Evolutionary conservation across 2,329 filamentous ascomycete species (phyloP).

Genomic region (Aspergillus clavatus): DNA sequence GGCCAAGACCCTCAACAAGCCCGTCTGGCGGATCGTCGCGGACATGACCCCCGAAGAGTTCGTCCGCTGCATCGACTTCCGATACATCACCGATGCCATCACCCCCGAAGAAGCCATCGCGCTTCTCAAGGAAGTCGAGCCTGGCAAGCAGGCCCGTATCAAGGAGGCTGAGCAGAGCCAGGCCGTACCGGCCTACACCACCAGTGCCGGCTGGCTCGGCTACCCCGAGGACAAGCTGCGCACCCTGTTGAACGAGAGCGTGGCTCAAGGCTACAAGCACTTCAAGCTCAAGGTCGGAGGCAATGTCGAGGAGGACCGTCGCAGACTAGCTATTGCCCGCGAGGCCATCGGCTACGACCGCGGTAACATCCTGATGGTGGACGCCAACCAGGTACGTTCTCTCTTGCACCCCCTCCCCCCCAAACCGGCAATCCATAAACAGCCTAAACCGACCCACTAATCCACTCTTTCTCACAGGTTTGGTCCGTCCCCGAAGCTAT

Average conservation of each 20-base stretch:
- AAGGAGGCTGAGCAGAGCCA: constrained; percentile 66
- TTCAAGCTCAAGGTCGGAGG: constrained; percentile 90
- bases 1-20: constrained; percentile 80
- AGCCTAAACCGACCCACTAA: not conserved
- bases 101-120: constrained; percentile 76
- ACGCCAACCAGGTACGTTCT: constrained; percentile 74
- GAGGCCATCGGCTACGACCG: constrained; percentile 76
- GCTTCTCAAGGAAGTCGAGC: constrained; percentile 62
- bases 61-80: constrained; percentile 84
- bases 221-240: constrained; percentile 87
- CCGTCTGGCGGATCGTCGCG: constrained; percentile 83
- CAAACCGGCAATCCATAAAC: no score
- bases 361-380: constrained; percentile 84
- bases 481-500: constrained; percentile 90
- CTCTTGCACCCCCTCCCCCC: not conserved
- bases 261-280: constrained; percentile 71
- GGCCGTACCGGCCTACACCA: constrained; percentile 87
- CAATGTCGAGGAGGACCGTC: constrained; percentile 65
- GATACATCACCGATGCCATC: constrained; percentile 90
- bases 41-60: constrained; percentile 88
- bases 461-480: constrained; percentile 40
- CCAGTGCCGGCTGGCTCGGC: constrained; percentile 85
- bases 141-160: constrained; percentile 65
- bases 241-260: constrained; percentile 65
- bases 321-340: constrained; percentile 67